phyloP scores from a whole-genome alignment of 148 eudicot species.

The Rhododendron vialii region DNA sequence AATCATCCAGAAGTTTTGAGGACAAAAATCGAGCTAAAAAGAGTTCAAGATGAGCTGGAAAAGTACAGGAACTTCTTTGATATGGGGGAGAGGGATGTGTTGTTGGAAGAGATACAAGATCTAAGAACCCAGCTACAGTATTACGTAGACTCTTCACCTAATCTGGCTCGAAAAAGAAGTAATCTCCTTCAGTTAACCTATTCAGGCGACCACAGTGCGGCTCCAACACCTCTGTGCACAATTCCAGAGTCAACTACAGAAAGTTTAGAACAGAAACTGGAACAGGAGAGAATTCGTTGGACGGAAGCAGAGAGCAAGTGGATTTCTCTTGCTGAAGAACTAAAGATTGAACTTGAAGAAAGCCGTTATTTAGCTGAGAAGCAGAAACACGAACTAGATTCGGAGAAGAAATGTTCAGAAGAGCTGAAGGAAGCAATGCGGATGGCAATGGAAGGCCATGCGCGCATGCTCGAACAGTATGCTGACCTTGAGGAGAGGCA shows the following conservation, averaged over 20 bases:
- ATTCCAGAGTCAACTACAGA: constrained; percentile 45
- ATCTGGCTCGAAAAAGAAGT: constrained; percentile 28
- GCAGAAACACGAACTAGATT: constrained; percentile 61
- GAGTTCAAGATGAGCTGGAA: constrained; percentile 74
- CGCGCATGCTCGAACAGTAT: constrained; percentile 94
- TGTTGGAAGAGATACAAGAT: constrained; percentile 89
- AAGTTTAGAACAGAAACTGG: constrained; percentile 47
- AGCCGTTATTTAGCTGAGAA: constrained; percentile 46
- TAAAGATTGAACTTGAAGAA: constrained; percentile 71
- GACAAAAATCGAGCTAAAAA: constrained; percentile 66
- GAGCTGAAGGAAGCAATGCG: constrained; percentile 94
- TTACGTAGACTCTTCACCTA: constrained; percentile 59
- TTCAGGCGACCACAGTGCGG: constrained; percentile 37
- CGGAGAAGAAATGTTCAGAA: constrained; percentile 75
- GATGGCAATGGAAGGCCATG: constrained; percentile 94
- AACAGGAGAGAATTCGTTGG: constrained; percentile 68
- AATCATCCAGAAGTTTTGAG: constrained; percentile 86
- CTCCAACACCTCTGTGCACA: constrained; percentile 37
- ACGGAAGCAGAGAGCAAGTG: constrained; percentile 82
- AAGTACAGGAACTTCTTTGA: constrained; percentile 74
- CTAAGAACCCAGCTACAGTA: constrained; percentile 72
- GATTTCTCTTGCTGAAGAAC: constrained; percentile 77
- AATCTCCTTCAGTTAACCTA: constrained; percentile 57
- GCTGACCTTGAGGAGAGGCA: constrained; percentile 92
- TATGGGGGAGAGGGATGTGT: constrained; percentile 88